Evolutionary conservation across 164 flowering plant species (phyloP).

Genomic region (Vitis riparia): DNA sequence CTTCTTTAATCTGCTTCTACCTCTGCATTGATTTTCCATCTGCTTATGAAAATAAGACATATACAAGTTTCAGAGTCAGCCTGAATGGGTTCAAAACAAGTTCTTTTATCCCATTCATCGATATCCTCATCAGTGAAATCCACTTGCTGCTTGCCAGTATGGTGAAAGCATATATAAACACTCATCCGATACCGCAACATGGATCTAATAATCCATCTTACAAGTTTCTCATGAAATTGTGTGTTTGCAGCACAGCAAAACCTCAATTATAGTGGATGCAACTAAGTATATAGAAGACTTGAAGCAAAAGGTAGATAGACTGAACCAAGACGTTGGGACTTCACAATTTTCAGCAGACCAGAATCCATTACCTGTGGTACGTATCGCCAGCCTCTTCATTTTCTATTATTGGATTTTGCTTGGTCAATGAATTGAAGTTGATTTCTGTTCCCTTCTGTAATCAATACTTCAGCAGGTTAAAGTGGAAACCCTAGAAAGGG

Average conservation of each 20-base stretch:
- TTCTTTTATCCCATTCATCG: no score
- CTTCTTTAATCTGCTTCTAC: not conserved
- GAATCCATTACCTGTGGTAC: constrained; percentile 41
- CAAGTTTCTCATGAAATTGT: not conserved
- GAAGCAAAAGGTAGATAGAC: constrained; percentile 39
- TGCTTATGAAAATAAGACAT: no score
- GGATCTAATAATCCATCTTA: no score
- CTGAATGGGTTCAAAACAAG: no score
- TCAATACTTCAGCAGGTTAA: constrained; percentile 40
- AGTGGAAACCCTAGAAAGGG: constrained; percentile 71
- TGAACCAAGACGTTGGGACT: constrained; percentile 29
- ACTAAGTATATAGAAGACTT: constrained; percentile 45
- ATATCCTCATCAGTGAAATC: no score
- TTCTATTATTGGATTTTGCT: not conserved
- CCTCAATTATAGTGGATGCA: constrained; percentile 48
- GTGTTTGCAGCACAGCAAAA: constrained; percentile 29
- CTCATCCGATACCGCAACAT: no score
- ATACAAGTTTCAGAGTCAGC: no score
- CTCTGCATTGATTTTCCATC: no score
- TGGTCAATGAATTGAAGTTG: no score
- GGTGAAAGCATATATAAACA: no score
- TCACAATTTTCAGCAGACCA: constrained; percentile 25
- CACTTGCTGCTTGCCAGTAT: no score
- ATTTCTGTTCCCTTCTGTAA: not conserved
- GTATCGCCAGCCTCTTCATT: not conserved